Percentiles rank a stretch among this genome's conserved stretches.
Evolutionary conservation across 768 basidiomycete species (phyloP).

Genomic region (Mrakia gelida): DNA sequence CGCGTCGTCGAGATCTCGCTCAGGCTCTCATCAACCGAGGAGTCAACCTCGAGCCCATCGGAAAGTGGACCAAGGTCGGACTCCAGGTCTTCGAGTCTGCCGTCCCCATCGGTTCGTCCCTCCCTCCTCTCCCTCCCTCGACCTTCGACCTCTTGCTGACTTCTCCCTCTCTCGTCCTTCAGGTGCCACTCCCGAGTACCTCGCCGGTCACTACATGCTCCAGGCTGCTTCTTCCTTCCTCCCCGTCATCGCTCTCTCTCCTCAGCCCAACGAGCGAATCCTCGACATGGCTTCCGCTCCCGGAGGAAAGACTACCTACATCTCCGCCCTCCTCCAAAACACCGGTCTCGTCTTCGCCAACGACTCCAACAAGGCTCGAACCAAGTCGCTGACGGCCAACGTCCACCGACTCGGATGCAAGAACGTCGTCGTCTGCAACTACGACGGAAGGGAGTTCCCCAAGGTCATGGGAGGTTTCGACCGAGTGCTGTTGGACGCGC

Average conservation of each 20-base stretch:
- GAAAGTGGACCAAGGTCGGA: constrained; percentile 98
- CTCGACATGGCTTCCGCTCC: constrained; percentile 99
- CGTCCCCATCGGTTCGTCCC: constrained; percentile 74
- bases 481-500: constrained; percentile 91
- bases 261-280: constrained; percentile 86
- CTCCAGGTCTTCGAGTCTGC: constrained; percentile 96
- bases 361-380: constrained; percentile 87
- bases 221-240: constrained; percentile 98
- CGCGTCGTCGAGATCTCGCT: constrained; percentile 86
- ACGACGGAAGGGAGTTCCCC: constrained; percentile 95
- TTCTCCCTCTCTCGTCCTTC: constrained; percentile 11
- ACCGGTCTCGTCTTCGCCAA: constrained; percentile 98
- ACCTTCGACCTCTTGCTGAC: neutral
- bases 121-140: neutral
- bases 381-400: constrained; percentile 94
- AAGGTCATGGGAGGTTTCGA: constrained; percentile 99
- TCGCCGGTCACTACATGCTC: constrained; percentile 98
- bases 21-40: constrained; percentile 91
- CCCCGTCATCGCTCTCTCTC: constrained; percentile 92
- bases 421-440: constrained; percentile 94
- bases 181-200: constrained; percentile 96
- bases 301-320: constrained; percentile 96
- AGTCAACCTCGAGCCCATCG: constrained; percentile 95
- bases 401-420: constrained; percentile 95
- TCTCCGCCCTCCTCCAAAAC: constrained; percentile 93